Conservation (phyloP, 805 yeast genomes). For the Yueomyces sp. region DNA sequence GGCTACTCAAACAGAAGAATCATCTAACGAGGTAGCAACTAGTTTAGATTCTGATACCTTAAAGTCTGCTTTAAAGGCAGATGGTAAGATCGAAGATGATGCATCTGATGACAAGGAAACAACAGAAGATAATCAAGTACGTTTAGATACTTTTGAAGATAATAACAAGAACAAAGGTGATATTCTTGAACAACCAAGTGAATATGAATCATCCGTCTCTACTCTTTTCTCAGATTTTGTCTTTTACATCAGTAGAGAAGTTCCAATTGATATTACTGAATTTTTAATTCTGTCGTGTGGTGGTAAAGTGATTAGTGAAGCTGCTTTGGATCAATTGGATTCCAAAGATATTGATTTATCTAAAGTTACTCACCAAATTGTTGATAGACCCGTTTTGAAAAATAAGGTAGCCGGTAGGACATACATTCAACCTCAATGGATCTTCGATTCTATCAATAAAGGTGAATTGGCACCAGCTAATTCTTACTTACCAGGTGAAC, state of each 20-base stretch:
- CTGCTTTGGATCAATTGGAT: slow-evolving; percentile 64
- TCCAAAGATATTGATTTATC: slow-evolving; percentile 41
- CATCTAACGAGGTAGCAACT: slow-evolving; percentile 9
- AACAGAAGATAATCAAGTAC: slow-evolving; percentile 32
- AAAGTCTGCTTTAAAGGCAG: slow-evolving; percentile 37
- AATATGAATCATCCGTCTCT: slow-evolving; percentile 44
- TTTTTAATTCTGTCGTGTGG: slow-evolving; percentile 78
- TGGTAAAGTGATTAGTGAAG: slow-evolving; percentile 74
- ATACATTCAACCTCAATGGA: slow-evolving; percentile 96
- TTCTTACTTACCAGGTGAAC: slow-evolving; percentile 84
- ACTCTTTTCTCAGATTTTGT: slow-evolving; percentile 59
- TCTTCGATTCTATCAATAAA: slow-evolving; percentile 82
- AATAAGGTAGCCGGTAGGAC: slow-evolving; percentile 82
- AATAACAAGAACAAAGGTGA: slow-evolving; percentile 53
- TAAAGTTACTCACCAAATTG: slow-evolving; percentile 80
- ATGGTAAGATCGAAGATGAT: slow-evolving; percentile 25
- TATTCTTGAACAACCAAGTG: slow-evolving; percentile 56
- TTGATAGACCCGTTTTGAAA: slow-evolving; percentile 76
- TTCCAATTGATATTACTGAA: slow-evolving; percentile 82
- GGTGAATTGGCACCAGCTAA: slow-evolving; percentile 62
- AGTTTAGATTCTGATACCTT: slow-evolving; percentile 32
- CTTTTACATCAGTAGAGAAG: slow-evolving; percentile 90
- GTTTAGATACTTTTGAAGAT: slow-evolving; percentile 62
- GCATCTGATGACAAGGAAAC: slow-evolving; percentile 21
- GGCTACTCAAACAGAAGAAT: slow-evolving; percentile 20